phyloP scores from a whole-genome alignment of 257 asterid species.

The Echites panduratus region DNA sequence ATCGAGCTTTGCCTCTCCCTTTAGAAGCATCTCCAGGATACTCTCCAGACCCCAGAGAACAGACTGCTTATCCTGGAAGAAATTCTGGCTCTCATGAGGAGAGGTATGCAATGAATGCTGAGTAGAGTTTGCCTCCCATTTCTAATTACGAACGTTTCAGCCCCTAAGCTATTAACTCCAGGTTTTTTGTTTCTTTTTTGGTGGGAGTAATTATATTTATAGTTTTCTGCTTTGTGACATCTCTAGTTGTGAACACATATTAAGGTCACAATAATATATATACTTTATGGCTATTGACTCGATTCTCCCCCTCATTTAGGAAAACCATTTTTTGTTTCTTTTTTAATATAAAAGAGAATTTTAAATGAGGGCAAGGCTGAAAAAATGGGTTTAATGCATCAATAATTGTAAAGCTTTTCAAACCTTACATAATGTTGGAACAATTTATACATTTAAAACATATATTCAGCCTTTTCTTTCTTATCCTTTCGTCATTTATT shows the following conservation, averaged over 20 bases:
- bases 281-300: too few species aligned
- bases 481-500: background rate
- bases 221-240: background rate
- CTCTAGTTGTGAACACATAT: background rate
- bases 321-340: too few species aligned
- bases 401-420: background rate
- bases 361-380: too few species aligned
- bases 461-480: background rate
- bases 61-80: slow-evolving; percentile 21
- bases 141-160: background rate
- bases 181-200: background rate
- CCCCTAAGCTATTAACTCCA: background rate
- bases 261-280: too few species aligned
- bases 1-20: slow-evolving; percentile 28
- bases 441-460: background rate
- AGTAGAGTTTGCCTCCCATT: background rate
- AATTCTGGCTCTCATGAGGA: slow-evolving; percentile 42
- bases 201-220: background rate
- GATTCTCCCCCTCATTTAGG: too few species aligned
- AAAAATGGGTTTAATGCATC: too few species aligned
- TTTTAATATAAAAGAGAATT: too few species aligned
- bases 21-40: slow-evolving; percentile 28
- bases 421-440: background rate
- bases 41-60: slow-evolving; percentile 35
- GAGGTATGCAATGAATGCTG: slow-evolving; percentile 39